Conservation (phyloP, 495 filamentous ascomycete genomes). For the Barbatosphaeria neglecta region DNA sequence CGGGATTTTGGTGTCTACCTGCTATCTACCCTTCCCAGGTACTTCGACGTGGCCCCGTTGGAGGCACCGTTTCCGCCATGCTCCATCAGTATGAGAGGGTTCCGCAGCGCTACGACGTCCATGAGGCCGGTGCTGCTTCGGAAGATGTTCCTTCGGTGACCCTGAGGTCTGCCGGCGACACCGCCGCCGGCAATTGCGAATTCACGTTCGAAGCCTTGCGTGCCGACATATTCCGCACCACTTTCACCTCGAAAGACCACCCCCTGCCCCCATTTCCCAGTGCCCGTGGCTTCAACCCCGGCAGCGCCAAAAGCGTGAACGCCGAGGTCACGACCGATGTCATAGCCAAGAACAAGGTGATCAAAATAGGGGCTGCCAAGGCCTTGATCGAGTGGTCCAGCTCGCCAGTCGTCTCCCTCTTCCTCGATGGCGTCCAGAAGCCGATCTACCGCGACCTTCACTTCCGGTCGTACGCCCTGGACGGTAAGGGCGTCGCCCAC, state of each 20-base stretch:
- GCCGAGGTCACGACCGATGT: conserved; percentile 14
- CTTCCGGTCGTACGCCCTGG: conserved; percentile 49
- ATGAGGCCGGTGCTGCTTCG: background rate
- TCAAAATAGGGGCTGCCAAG: conserved; percentile 36
- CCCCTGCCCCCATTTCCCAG: conserved; percentile 50
- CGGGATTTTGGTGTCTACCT: background rate
- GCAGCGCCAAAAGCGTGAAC: conserved; percentile 15
- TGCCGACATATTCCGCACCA: conserved; percentile 51
- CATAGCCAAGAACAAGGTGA: conserved; percentile 15
- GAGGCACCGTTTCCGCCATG: conserved; percentile 5
- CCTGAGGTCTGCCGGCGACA: conserved; percentile 29
- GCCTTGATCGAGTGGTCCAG: conserved; percentile 44
- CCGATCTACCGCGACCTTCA: conserved; percentile 47
- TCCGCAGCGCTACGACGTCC: conserved; percentile 11
- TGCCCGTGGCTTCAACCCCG: conserved; percentile 32
- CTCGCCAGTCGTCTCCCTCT: conserved; percentile 45
- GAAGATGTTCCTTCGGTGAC: conserved; percentile 14
- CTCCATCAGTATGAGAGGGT: conserved; percentile 14
- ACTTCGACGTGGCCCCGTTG: background rate
- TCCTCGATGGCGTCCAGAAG: conserved; percentile 32
- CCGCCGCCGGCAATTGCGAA: conserved; percentile 21
- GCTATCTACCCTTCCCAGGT: background rate
- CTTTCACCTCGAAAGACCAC: conserved; percentile 47
- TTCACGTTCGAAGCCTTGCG: conserved; percentile 50
- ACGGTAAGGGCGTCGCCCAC: conserved; percentile 45